Percentiles rank a stretch among this genome's conserved stretches.
Evolutionary conservation across 257 asterid genomes (phyloP).

Genomic region (Petunia axillaris): DNA sequence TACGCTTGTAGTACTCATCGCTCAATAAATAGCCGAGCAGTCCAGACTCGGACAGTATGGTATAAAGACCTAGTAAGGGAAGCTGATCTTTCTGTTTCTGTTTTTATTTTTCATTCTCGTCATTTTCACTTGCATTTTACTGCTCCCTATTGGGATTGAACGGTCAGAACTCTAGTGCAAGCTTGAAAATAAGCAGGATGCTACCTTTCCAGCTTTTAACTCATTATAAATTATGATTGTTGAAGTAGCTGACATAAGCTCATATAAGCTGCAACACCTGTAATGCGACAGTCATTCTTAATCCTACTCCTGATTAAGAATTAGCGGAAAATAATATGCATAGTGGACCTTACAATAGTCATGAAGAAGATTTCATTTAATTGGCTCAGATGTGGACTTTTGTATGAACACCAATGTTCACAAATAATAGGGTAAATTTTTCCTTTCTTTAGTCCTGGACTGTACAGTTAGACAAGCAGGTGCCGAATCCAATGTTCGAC

Average conservation of each 20-base stretch:
- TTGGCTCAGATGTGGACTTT: not conserved
- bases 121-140: not conserved
- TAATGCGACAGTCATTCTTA: not conserved
- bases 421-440: constrained; percentile 33
- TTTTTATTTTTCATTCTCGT: not conserved
- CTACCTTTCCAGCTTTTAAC: not conserved
- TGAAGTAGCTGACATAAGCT: not conserved
- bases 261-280: not conserved
- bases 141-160: not conserved
- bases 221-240: not conserved
- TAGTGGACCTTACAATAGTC: not conserved
- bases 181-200: not conserved
- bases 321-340: not conserved
- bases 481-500: constrained; percentile 87
- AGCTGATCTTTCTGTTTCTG: not conserved
- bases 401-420: not conserved
- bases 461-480: constrained; percentile 52
- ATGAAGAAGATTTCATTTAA: constrained; percentile 10
- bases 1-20: not conserved
- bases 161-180: not conserved
- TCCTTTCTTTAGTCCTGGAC: not conserved
- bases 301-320: not conserved
- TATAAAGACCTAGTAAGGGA: not conserved
- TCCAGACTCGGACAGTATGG: not conserved
- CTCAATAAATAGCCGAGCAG: not conserved